A percentile compares a stretch with the other conserved stretches of the same genome.
Conservation (phyloP, 441 rosid species). For the Gossypium aridum region DNA sequence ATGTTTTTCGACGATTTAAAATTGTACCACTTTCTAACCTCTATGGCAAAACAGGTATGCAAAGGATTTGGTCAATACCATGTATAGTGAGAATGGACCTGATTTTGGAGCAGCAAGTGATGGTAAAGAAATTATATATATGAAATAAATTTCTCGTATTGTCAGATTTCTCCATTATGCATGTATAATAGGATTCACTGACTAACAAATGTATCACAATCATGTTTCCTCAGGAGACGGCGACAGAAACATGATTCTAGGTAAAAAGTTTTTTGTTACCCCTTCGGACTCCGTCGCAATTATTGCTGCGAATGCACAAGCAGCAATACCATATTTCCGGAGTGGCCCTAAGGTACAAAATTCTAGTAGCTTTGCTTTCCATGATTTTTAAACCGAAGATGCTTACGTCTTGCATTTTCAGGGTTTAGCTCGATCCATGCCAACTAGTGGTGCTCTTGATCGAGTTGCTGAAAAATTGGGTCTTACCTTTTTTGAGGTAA, state of each 20-base stretch:
- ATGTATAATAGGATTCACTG: background rate
- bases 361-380: constrained; percentile 8
- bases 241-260: constrained; percentile 95
- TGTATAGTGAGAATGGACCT: constrained; percentile 79
- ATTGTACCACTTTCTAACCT: constrained; percentile 15
- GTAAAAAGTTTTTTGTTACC: constrained; percentile 76
- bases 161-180: background rate
- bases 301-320: constrained; percentile 87
- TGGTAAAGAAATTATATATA: constrained; percentile 31
- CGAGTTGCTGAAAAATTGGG: constrained; percentile 79
- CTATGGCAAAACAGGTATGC: constrained; percentile 62
- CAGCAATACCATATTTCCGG: constrained; percentile 77
- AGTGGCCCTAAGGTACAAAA: constrained; percentile 67
- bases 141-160: background rate
- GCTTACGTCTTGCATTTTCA: constrained; percentile 24
- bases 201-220: background rate
- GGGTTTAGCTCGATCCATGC: constrained; percentile 98
- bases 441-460: constrained; percentile 96
- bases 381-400: constrained; percentile 2
- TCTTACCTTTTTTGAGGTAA: constrained; percentile 88
- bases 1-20: background rate
- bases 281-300: constrained; percentile 96
- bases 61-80: constrained; percentile 73
- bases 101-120: constrained; percentile 98
- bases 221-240: constrained; percentile 63